phyloP scores from a whole-genome alignment of 805 yeast genomes.

The Metschnikowia henanensis region DNA sequence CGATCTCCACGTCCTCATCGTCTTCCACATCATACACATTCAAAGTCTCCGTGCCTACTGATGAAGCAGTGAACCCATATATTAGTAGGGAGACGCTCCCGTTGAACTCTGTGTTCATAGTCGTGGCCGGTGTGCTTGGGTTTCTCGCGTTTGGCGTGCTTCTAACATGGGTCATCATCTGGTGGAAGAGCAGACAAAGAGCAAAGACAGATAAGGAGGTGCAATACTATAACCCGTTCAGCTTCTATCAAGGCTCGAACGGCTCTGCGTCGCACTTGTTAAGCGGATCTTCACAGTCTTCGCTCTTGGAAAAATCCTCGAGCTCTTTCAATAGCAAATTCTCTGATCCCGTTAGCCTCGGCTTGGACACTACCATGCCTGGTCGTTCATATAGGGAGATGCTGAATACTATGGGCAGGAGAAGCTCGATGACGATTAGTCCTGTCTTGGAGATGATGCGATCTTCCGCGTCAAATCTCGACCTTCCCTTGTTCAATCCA shows the following conservation, averaged over 20 bases:
- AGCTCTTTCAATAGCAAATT: constrained; percentile 12
- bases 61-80: constrained; percentile 16
- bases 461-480: constrained; percentile 13
- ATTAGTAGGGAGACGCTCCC: constrained; percentile 26
- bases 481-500: constrained; percentile 15
- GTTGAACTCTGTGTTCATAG: constrained; percentile 42
- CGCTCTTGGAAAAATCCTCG: constrained; percentile 25
- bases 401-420: constrained; percentile 21
- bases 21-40: constrained; percentile 12
- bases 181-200: constrained; percentile 15
- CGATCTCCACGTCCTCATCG: constrained; percentile 9
- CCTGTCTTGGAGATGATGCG: constrained; percentile 46
- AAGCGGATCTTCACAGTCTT: constrained; percentile 21
- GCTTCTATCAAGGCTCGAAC: constrained; percentile 6
- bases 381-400: constrained; percentile 32
- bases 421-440: constrained; percentile 51
- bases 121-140: constrained; percentile 20
- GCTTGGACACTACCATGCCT: constrained; percentile 18
- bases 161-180: constrained; percentile 22
- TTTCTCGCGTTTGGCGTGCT: constrained; percentile 22
- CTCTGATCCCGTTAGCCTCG: constrained; percentile 11
- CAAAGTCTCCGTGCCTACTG: constrained; percentile 13
- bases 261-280: constrained; percentile 12
- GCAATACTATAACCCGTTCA: constrained; percentile 22
- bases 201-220: constrained; percentile 36